Evolutionary conservation across 225 moss, liverwort and hornwort genomes (phyloP).

Genomic region (Thuidium tamariscinum): DNA sequence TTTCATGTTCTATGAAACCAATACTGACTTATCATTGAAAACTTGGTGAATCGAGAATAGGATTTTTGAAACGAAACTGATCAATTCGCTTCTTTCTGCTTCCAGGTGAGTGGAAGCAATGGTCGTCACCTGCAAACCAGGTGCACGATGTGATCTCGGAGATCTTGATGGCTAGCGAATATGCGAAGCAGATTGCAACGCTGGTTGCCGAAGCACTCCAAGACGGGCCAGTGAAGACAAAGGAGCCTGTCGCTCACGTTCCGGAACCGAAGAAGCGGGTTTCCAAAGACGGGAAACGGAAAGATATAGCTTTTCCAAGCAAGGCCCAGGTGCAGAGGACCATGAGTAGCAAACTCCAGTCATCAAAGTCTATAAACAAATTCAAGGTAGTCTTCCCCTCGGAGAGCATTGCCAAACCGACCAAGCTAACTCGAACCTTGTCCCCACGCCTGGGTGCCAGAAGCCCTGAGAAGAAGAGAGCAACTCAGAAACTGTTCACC

Average conservation of each 20-base stretch:
- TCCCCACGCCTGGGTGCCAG: neutral
- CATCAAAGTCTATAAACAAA: conserved; percentile 4
- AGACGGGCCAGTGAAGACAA: neutral
- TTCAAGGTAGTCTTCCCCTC: conserved; percentile 17
- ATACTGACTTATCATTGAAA: neutral
- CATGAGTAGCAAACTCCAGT: conserved; percentile 23
- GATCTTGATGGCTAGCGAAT: conserved; percentile 46
- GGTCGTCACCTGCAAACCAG: conserved; percentile 50
- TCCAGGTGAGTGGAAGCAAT: conserved; percentile 34
- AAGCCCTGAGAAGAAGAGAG: neutral
- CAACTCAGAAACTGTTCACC: neutral
- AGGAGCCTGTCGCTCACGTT: neutral
- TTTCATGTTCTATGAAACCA: too few relatives aligned
- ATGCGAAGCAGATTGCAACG: conserved; percentile 42
- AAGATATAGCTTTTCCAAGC: conserved; percentile 31
- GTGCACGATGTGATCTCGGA: conserved; percentile 52
- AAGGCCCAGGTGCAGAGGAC: conserved; percentile 32
- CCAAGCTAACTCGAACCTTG: neutral
- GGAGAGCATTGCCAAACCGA: neutral
- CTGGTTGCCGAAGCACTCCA: conserved; percentile 33
- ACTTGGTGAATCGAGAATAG: too few relatives aligned
- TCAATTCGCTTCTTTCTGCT: neutral
- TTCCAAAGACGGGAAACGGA: conserved; percentile 17
- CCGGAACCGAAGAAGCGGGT: neutral
- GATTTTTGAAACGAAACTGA: neutral